Evolutionary conservation across 768 basidiomycete species (phyloP).

Genomic region (Coprinellus aureogranulatus): DNA sequence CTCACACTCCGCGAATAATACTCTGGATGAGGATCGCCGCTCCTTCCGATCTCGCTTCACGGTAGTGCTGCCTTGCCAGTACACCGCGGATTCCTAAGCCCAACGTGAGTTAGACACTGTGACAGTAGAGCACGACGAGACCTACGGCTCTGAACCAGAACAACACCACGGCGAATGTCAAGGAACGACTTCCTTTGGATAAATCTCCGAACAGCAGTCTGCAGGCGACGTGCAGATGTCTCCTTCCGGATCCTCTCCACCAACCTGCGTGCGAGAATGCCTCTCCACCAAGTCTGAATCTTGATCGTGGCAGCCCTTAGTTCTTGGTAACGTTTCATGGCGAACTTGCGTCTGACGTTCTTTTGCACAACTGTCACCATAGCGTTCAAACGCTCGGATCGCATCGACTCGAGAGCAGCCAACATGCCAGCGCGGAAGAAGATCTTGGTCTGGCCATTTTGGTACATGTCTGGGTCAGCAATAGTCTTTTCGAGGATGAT

Average conservation of each 20-base stretch:
- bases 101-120: background rate
- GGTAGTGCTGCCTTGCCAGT: constrained; percentile 61
- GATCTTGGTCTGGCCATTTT: constrained; percentile 95
- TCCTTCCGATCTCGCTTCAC: constrained; percentile 49
- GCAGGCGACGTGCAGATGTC: constrained; percentile 72
- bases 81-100: constrained; percentile 68
- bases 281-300: constrained; percentile 94
- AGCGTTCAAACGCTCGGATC: constrained; percentile 81
- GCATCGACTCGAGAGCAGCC: constrained; percentile 87
- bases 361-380: constrained; percentile 97
- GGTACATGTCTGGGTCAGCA: constrained; percentile 94
- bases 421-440: constrained; percentile 99
- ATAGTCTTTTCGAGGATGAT: constrained; percentile 84
- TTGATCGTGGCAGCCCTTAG: constrained; percentile 73
- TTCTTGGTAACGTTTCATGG: constrained; percentile 72
- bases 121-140: constrained; percentile 17
- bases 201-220: constrained; percentile 68
- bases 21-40: constrained; percentile 79
- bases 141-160: constrained; percentile 84
- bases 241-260: constrained; percentile 72
- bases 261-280: constrained; percentile 70
- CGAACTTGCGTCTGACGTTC: constrained; percentile 88
- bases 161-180: constrained; percentile 57
- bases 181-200: constrained; percentile 71
- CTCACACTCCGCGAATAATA: constrained; percentile 85